Conservation (phyloP, 176 grass and related monocot species). For the Neostapfia colusana region DNA sequence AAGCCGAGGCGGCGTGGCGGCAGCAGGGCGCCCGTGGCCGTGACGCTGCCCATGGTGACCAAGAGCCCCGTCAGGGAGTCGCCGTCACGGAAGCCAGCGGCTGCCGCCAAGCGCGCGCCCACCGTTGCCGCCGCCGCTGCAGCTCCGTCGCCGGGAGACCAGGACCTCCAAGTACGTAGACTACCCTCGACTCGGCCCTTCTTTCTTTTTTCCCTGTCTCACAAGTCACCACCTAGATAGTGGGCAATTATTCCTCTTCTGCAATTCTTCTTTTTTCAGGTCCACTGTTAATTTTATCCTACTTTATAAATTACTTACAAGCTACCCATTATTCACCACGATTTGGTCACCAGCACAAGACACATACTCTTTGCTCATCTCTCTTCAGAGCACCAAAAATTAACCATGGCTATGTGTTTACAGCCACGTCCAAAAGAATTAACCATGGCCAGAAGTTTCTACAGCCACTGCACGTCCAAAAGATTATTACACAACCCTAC, state of each 20-base stretch:
- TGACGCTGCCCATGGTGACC: slow-evolving; percentile 93
- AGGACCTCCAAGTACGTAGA: slow-evolving; percentile 68
- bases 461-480: no score
- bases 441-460: no score
- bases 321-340: not conserved
- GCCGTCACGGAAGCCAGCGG: not conserved
- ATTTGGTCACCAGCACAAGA: not conserved
- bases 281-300: no score
- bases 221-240: no score
- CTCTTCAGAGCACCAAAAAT: not conserved
- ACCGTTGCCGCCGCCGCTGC: not conserved
- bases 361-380: not conserved
- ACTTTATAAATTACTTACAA: not conserved
- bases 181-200: no score
- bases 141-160: slow-evolving; percentile 26
- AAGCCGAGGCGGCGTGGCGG: slow-evolving; percentile 5
- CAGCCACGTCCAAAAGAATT: not conserved
- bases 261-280: no score
- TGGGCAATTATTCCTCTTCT: no score
- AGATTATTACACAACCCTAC: no score
- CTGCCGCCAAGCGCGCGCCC: slow-evolving; percentile 5
- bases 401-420: no score
- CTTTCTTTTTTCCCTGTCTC: no score
- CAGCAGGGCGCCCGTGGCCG: slow-evolving; percentile 32
- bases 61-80: slow-evolving; percentile 56